Percentiles rank a stretch among this genome's conserved stretches.
Conservation (phyloP, 495 filamentous ascomycete genomes). For the Tuber aestivum region DNA sequence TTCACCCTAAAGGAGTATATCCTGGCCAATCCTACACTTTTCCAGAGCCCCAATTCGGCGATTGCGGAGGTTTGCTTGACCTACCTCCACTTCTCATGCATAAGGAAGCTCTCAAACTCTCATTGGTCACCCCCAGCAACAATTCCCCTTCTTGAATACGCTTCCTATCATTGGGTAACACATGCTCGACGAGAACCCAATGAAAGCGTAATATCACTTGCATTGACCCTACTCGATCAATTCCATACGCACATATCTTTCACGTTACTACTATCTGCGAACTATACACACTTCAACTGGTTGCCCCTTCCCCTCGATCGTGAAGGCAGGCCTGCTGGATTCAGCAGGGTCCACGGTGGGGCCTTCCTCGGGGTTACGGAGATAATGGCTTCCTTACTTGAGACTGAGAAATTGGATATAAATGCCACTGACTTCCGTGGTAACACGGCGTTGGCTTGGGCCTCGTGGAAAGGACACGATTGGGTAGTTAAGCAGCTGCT, state of each 20-base stretch:
- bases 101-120: no score
- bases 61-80: not conserved
- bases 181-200: not conserved
- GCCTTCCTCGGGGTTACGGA: not conserved
- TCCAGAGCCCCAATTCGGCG: not conserved
- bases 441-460: not conserved
- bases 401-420: not conserved
- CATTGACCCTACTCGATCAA: not conserved
- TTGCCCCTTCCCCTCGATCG: no score
- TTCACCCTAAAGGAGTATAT: no score
- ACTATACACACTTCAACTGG: no score
- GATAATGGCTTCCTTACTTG: not conserved
- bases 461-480: not conserved
- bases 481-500: not conserved
- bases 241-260: not conserved
- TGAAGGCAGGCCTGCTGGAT: not conserved
- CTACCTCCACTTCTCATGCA: not conserved
- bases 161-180: not conserved
- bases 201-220: not conserved
- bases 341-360: not conserved
- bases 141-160: not conserved
- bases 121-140: no score
- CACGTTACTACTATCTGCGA: not conserved
- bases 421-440: not conserved
- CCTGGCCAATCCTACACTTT: no score